Evolutionary conservation across 2,329 filamentous ascomycete genomes (phyloP).

Genomic region (Ceratocystis harringtonii): DNA sequence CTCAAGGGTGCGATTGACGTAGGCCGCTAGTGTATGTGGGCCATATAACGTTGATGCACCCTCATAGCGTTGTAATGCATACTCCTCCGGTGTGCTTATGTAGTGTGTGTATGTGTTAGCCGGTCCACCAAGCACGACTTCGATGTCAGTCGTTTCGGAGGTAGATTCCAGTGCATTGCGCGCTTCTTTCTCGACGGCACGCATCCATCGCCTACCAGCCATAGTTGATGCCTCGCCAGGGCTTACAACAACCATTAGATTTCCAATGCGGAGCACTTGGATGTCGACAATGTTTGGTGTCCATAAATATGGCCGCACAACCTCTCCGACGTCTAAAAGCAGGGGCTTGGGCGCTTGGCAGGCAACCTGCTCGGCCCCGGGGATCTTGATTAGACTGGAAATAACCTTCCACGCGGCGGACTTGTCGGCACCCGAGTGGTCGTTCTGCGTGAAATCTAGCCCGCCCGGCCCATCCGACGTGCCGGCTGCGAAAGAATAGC

Average conservation of each 20-base stretch:
- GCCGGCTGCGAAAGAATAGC: constrained; percentile 84
- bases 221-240: constrained; percentile 87
- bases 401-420: constrained; percentile 67
- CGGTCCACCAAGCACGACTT: constrained; percentile 32
- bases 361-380: constrained; percentile 50
- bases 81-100: constrained; percentile 57
- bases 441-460: constrained; percentile 87
- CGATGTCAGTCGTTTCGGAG: constrained; percentile 44
- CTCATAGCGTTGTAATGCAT: constrained; percentile 68
- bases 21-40: constrained; percentile 65
- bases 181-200: constrained; percentile 38
- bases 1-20: constrained; percentile 75
- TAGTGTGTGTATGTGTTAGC: constrained; percentile 58
- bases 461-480: constrained; percentile 82
- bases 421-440: constrained; percentile 50
- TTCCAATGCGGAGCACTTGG: constrained; percentile 70
- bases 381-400: constrained; percentile 54
- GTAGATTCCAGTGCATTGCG: constrained; percentile 21
- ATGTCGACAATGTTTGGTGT: constrained; percentile 83
- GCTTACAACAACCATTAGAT: constrained; percentile 68
- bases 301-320: constrained; percentile 69
- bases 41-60: constrained; percentile 88
- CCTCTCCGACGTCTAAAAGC: constrained; percentile 73
- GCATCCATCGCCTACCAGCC: constrained; percentile 76
- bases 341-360: constrained; percentile 78